phyloP scores from a whole-genome alignment of 495 filamentous ascomycete genomes.

The Eremomyces bilateralis region DNA sequence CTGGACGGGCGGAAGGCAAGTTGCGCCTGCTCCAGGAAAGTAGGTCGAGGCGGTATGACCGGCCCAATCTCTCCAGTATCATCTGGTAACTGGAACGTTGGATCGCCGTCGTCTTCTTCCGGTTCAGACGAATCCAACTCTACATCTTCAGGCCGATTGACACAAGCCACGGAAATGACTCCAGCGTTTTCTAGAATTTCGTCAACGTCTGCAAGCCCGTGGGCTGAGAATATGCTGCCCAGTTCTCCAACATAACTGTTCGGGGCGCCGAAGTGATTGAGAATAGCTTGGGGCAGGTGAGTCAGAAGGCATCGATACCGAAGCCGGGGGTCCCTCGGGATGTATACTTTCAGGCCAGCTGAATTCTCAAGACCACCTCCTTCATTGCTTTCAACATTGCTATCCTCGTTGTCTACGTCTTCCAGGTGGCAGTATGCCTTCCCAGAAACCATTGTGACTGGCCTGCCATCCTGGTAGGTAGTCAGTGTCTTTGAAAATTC shows the following conservation, averaged over 20 bases:
- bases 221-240: slow-evolving; percentile 1
- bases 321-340: not conserved
- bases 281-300: not conserved
- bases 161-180: not conserved
- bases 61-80: too few relatives aligned
- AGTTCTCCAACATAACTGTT: not conserved
- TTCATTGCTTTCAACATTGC: slow-evolving; percentile 2
- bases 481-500: not conserved
- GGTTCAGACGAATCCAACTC: not conserved
- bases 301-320: not conserved
- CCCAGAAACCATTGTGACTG: not conserved
- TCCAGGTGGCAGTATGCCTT: not conserved
- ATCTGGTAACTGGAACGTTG: too few relatives aligned
- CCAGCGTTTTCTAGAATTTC: slow-evolving; percentile 2
- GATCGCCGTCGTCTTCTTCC: not conserved
- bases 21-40: too few relatives aligned
- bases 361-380: not conserved
- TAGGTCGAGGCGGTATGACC: too few relatives aligned
- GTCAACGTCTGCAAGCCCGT: not conserved
- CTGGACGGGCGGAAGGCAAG: not conserved
- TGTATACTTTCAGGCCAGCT: slow-evolving; percentile 1
- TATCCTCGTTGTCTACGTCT: not conserved
- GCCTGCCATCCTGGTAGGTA: not conserved
- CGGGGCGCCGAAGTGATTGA: slow-evolving; percentile 1
- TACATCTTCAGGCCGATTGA: slow-evolving; percentile 1